phyloP scores from a whole-genome alignment of 305 asterid species.

The Rubia tinctorum region DNA sequence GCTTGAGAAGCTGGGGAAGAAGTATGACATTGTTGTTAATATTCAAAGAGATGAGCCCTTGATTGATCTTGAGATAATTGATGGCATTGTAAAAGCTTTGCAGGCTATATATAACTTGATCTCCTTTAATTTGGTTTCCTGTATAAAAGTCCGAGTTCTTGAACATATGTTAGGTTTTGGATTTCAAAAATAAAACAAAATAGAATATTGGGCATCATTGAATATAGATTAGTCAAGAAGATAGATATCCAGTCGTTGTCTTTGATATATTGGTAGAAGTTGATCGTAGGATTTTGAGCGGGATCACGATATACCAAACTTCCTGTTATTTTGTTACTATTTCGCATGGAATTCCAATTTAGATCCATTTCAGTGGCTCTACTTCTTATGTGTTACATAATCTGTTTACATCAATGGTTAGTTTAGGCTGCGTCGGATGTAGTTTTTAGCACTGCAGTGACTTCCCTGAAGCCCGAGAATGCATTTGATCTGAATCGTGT shows the following conservation, averaged over 20 bases:
- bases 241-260: neutral
- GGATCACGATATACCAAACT: neutral
- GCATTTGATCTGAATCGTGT: slow-evolving; percentile 92
- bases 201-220: no score
- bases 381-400: neutral
- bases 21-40: slow-evolving; percentile 86
- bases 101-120: slow-evolving; percentile 47
- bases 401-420: slow-evolving; percentile 7
- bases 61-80: slow-evolving; percentile 90
- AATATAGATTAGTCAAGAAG: no score
- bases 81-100: slow-evolving; percentile 81
- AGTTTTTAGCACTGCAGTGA: slow-evolving; percentile 91
- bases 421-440: slow-evolving; percentile 93
- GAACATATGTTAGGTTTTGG: neutral
- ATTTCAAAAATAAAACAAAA: neutral
- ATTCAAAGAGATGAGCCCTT: slow-evolving; percentile 99
- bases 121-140: neutral
- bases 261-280: no score
- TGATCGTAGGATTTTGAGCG: neutral
- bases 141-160: neutral
- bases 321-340: neutral
- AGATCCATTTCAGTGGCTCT: neutral
- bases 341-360: neutral
- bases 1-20: slow-evolving; percentile 58
- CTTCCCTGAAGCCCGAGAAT: slow-evolving; percentile 82